phyloP scores from a whole-genome alignment of 768 basidiomycete species.

The Naganishia antarctica region DNA sequence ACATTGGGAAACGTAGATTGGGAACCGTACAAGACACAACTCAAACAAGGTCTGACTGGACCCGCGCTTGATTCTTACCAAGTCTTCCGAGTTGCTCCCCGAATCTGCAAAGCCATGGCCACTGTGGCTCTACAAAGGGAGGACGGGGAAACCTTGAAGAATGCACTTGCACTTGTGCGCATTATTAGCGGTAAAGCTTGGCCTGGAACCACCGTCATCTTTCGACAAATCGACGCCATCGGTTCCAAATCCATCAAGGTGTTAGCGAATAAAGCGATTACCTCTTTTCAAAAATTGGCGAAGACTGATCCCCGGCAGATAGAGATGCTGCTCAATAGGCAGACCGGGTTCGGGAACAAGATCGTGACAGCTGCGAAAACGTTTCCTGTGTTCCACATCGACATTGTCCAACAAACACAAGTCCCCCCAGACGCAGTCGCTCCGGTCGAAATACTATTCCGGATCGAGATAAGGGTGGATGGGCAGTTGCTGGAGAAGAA shows the following conservation, averaged over 20 bases:
- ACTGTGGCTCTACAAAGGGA: constrained; percentile 67
- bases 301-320: constrained; percentile 30
- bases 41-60: constrained; percentile 58
- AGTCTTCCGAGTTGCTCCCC: constrained; percentile 68
- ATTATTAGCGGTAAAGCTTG: constrained; percentile 79
- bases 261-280: constrained; percentile 53
- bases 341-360: constrained; percentile 30
- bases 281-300: constrained; percentile 34
- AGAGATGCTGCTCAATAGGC: constrained; percentile 31
- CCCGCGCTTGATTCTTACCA: constrained; percentile 61
- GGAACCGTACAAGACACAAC: constrained; percentile 63
- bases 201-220: constrained; percentile 79
- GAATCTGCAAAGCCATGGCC: constrained; percentile 71
- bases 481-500: constrained; percentile 57
- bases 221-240: constrained; percentile 82
- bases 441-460: constrained; percentile 14
- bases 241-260: constrained; percentile 59
- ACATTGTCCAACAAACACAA: constrained; percentile 1
- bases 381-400: background rate
- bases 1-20: constrained; percentile 43
- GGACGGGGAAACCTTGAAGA: constrained; percentile 64
- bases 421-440: background rate
- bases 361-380: constrained; percentile 25
- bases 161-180: constrained; percentile 73
- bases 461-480: constrained; percentile 57